Percentiles rank a stretch among this genome's conserved stretches.
Evolutionary conservation across 805 yeast genomes (phyloP).

Genomic region (Kodamaea nitidulidarum): DNA sequence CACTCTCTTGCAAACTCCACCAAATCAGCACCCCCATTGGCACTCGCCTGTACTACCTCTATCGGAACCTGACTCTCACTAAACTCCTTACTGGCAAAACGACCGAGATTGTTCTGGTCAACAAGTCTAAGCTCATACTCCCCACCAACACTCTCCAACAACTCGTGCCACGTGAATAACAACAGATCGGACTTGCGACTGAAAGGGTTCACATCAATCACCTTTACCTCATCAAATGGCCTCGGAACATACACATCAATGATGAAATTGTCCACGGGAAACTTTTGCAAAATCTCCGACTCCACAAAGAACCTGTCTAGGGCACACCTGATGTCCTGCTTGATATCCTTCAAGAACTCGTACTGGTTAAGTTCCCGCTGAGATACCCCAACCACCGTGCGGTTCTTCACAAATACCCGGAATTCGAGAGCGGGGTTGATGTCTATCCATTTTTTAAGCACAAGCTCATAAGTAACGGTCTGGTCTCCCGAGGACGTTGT

Average conservation of each 20-base stretch:
- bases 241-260: conserved; percentile 82
- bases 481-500: conserved; percentile 10
- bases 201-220: conserved; percentile 87
- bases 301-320: conserved; percentile 56
- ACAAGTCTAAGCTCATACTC: conserved; percentile 61
- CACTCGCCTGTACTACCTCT: conserved; percentile 77
- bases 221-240: conserved; percentile 59
- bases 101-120: conserved; percentile 61
- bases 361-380: conserved; percentile 88
- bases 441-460: conserved; percentile 76
- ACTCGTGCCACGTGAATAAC: conserved; percentile 81
- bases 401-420: conserved; percentile 71
- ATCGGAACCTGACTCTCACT: conserved; percentile 89
- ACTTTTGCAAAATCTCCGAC: conserved; percentile 20
- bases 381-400: conserved; percentile 63
- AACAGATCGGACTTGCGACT: conserved; percentile 72
- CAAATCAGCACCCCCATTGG: conserved; percentile 59
- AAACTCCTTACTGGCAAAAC: conserved; percentile 78
- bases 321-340: conserved; percentile 42
- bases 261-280: conserved; percentile 40
- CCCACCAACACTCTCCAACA: conserved; percentile 35
- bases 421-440: conserved; percentile 90
- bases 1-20: conserved; percentile 64
- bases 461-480: conserved; percentile 52
- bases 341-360: conserved; percentile 55